Evolutionary conservation across 2,329 filamentous ascomycete genomes (phyloP).

Genomic region (Ceratocystis papillata): DNA sequence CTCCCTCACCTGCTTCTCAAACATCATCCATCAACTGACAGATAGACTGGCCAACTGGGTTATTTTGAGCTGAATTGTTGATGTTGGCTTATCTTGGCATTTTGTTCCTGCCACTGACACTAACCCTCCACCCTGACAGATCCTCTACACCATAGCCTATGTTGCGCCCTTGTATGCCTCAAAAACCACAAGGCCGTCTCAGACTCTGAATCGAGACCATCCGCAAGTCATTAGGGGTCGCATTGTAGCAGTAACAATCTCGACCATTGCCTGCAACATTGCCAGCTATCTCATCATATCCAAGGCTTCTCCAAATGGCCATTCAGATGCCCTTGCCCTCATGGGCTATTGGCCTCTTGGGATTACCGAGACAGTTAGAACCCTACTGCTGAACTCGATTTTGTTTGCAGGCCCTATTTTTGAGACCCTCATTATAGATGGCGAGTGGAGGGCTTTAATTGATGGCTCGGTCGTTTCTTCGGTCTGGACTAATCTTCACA

Average conservation of each 20-base stretch:
- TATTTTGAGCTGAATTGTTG: not conserved
- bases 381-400: conserved; percentile 60
- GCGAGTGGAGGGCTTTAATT: conserved; percentile 56
- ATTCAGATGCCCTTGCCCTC: conserved; percentile 33
- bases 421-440: conserved; percentile 63
- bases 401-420: conserved; percentile 80
- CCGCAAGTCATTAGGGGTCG: conserved; percentile 81
- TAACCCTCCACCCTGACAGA: conserved; percentile 36
- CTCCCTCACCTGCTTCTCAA: not conserved
- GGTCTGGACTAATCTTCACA: conserved; percentile 61
- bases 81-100: not conserved
- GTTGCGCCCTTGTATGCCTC: conserved; percentile 86
- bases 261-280: conserved; percentile 54
- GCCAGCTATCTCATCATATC: conserved; percentile 57
- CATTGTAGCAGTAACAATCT: conserved; percentile 66
- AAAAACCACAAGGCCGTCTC: conserved; percentile 64
- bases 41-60: not conserved
- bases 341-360: conserved; percentile 75
- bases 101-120: conserved; percentile 20
- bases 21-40: not conserved
- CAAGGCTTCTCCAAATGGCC: conserved; percentile 30
- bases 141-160: conserved; percentile 78
- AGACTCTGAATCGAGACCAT: conserved; percentile 69
- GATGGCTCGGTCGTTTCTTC: conserved; percentile 45
- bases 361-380: conserved; percentile 50